Evolutionary conservation across 1,284 basidiomycete species (phyloP), one percentile per base, ranked within the genome.

Genomic region (Ganoderma multipileum): DNA sequence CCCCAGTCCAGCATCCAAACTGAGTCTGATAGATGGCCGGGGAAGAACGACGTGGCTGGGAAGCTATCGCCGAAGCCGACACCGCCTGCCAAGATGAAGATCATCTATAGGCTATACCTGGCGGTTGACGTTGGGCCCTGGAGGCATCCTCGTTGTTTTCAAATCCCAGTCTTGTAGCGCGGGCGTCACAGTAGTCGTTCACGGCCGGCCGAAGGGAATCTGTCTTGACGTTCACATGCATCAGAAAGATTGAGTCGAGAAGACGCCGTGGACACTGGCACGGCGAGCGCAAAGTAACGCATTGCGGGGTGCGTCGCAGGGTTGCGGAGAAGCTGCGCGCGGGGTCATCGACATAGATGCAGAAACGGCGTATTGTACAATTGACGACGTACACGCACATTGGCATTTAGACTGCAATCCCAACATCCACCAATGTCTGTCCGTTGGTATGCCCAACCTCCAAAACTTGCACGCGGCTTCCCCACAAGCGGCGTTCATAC

Each of bases 401-500:
- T 16, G 18, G 38, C 0, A 11, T 23, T 36, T 23, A 8, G 16
- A 26, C 38, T 38, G 52, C 41, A 65, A n/a, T 7, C 41, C 8
- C 20, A 18, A 23, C 20, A 11, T 33, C 60, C 41, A 47, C 60
- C 50, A 16, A n/a, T n/a, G n/a, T 18, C 23, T 23, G 28, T 12
- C 61, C 42, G 42, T 23, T 36, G 42, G 9, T 50, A 18, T 44
- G 30, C 60, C 39, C 33, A 41, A 26, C 36, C 11, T 38, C 58
- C 38, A 26, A 28, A 12, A 16, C 14, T 23, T 26, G 36, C 23
- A 50, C 47, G 47, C 38, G 18, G 38, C 38, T 26, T 28, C 18
- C n/a, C 23, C 18, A 28, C 38, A 12, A 42, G 50, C 63, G 18
- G 44, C 39, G 63, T 20, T 69, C 68, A 68, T 55, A 66, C n/a